A percentile compares a stretch with the other conserved stretches of the same genome.
phyloP scores from a whole-genome alignment of 495 filamentous ascomycete genomes.

The Talaromyces liani region DNA sequence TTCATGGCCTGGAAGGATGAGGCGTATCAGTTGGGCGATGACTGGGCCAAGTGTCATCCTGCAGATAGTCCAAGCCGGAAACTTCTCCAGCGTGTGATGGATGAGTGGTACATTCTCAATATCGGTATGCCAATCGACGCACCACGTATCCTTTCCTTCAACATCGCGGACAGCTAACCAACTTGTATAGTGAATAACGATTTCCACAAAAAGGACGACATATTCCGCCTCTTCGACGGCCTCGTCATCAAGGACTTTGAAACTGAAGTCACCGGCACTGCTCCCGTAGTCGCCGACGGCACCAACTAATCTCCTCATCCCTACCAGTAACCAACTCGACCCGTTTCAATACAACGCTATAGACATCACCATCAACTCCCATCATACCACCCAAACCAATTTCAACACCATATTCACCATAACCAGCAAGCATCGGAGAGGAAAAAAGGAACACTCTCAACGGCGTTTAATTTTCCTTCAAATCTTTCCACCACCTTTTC shows the following conservation, averaged over 20 bases:
- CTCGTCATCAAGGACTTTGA: conserved; percentile 58
- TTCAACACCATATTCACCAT: background rate
- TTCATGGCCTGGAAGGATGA: conserved; percentile 99
- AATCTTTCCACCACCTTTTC: background rate
- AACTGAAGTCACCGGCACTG: background rate
- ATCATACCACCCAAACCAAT: background rate
- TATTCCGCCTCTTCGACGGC: conserved; percentile 83
- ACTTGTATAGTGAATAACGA: conserved; percentile 77
- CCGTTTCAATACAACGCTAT: background rate
- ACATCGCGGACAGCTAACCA: background rate
- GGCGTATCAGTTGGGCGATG: conserved; percentile 82
- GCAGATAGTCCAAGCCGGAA: conserved; percentile 70
- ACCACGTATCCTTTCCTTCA: no score
- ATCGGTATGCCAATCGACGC: conserved; percentile 54
- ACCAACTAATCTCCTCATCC: background rate
- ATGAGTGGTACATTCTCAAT: conserved; percentile 88
- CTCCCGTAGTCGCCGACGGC: background rate
- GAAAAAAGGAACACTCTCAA: background rate
- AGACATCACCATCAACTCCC: background rate
- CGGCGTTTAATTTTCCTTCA: background rate
- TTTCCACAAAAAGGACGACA: conserved; percentile 68
- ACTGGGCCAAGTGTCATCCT: conserved; percentile 90
- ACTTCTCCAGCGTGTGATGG: conserved; percentile 76
- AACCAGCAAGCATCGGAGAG: background rate
- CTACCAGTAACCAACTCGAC: no score